Percentiles rank a stretch among this genome's conserved stretches.
Evolutionary conservation across 2,329 filamentous ascomycete species (phyloP).

Genomic region (Arthroderma uncinatum): DNA sequence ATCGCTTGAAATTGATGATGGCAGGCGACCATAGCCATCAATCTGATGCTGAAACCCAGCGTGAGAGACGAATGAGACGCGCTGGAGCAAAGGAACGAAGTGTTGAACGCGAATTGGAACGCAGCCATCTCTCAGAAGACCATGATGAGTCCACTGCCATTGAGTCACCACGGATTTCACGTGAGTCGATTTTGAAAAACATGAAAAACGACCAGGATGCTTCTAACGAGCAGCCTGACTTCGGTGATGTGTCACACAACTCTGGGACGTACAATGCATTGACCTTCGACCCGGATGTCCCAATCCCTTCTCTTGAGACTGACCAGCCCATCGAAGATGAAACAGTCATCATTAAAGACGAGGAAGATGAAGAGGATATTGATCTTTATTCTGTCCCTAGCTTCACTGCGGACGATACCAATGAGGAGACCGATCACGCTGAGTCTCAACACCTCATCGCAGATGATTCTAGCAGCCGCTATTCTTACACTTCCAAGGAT

Average conservation of each 20-base stretch:
- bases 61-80: constrained; percentile 58
- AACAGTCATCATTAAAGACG: constrained; percentile 57
- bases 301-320: constrained; percentile 77
- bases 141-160: constrained; percentile 14
- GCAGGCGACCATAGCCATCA: constrained; percentile 56
- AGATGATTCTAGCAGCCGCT: constrained; percentile 48
- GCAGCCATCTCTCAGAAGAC: constrained; percentile 20
- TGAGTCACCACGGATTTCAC: constrained; percentile 66
- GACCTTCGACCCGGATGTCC: constrained; percentile 72
- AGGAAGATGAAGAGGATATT: constrained; percentile 39
- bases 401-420: constrained; percentile 43
- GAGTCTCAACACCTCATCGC: constrained; percentile 33
- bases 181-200: constrained; percentile 84
- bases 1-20: constrained; percentile 81
- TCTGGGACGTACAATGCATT: constrained; percentile 39
- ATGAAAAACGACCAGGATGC: constrained; percentile 54
- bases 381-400: constrained; percentile 60
- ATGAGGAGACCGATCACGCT: constrained; percentile 20
- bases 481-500: constrained; percentile 38
- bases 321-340: constrained; percentile 43
- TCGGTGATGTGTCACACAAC: constrained; percentile 32
- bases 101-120: constrained; percentile 29
- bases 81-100: constrained; percentile 33
- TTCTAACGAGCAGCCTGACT: constrained; percentile 31
- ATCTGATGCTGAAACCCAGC: constrained; percentile 53